Evolutionary conservation across 768 basidiomycete genomes (phyloP), one percentile per base, ranked within the genome.

Genomic region (Russula olivacea): DNA sequence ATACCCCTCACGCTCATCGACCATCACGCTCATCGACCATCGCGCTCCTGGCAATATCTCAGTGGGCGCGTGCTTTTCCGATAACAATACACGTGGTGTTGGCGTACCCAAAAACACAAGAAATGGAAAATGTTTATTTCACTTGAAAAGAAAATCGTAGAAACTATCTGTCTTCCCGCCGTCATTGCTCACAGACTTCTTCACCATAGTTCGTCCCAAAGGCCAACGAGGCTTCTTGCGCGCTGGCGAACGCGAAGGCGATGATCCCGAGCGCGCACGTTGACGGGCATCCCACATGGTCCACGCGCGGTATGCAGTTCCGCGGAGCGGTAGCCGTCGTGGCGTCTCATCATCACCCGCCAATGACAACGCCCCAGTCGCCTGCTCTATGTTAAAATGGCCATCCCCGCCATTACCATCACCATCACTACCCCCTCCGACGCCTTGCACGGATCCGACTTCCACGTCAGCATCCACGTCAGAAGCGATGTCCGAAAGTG

Each of bases 171-270:
- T 52, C 53, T 38, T 43, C 17, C 23, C 32, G 15, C 34, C 15
- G 6, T 36, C 17, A 2, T 15, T 38, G 30, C 11, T 32, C 57
- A 8, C 21, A 15, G 2, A 19, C 19, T 52, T 48, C 45, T 52
- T 51, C 21, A 54, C 36, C 1, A 45, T 11, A 28, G 41, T 43
- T 45, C 74, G 72, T 53, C 69, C 61, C 15, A 47, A 19, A 25
- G 34, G 17, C 28, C 62, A 43, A 48, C 51, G 57, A 40, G 51
- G 69, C 21, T 73, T 67, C 57, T 74, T 67, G 54, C 83, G 72
- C 8, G 73, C 78, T 32, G 84, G 84, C 0, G 84, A 85, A 30
- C 81, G 76, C 4, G 82, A 82, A 14, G 81, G 84, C 0, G 83
- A 83, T 5, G 83, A 83, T 4, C 80, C 68, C 1, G 81, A 78